Base-by-base conservation (phyloP, 2,329 filamentous ascomycete species). In the Lecanicillium sp. region DNA sequence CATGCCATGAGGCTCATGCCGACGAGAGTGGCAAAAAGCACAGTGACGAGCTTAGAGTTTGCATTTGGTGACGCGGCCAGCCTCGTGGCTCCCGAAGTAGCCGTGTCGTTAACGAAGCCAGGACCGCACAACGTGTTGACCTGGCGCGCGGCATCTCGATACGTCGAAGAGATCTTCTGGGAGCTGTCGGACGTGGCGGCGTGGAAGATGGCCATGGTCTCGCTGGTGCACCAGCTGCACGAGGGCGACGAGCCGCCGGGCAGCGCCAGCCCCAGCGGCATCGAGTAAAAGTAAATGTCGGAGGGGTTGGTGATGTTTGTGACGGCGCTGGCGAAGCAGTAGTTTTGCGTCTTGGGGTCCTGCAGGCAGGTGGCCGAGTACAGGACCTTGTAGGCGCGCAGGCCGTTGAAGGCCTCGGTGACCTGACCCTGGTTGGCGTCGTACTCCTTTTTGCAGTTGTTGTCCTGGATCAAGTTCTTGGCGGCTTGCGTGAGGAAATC, bases 181-280 rank as follows among this genome's bases (percentile, higher is more conserved):
- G 71, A 76, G 29, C 78, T 71, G 56, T 90, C 80, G 12, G 76
- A 72, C 0, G 87, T 81, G 24, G 84, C 84, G 1, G 77, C 67
- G 45, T 86, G 81, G 65, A 86, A 96, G 15, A 95, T 78, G 21
- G 75, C 74, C 89, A 97, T 95, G 4, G 87, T 91, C 52, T 87
- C 73, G 59, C 83, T 74, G 36, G 93, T 73, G 63, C 93, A 97
- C 33, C 70, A 69, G 56, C 79, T 83, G 70, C 93, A 98, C 1
- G 77, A 80, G 1, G 90, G 87, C n/a, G 74, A 72, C 21, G 83
- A 79, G 19, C 77, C 77, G 12, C 71, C 73, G 0, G 87, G 87
- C 11, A 96, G 69, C 1, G 73, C 66, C 33, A 83, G 75, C 51
- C 93, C 93, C 48, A 95, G 75, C 0, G 90, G 87, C 3, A 97